Evolutionary conservation across 345 rosid species (phyloP).

Genomic region (Eucalyptus regnans): DNA sequence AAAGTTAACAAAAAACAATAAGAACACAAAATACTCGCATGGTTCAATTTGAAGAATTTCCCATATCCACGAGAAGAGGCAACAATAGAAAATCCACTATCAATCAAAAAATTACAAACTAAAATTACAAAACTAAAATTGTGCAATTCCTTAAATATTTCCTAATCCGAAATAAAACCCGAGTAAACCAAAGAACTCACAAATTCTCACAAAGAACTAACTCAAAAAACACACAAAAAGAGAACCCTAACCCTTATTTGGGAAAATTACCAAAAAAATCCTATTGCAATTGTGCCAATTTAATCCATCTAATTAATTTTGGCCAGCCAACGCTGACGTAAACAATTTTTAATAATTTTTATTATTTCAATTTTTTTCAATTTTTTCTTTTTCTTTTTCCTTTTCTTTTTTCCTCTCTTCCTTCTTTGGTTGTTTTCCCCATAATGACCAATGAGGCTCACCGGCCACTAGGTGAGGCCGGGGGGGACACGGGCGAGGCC

Average conservation of each 20-base stretch:
- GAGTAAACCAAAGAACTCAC: neutral
- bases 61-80: neutral
- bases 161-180: neutral
- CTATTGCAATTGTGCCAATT: no score
- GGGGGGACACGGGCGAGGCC: fast-evolving
- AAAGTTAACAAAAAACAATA: neutral
- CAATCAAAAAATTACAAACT: no score
- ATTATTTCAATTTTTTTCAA: no score
- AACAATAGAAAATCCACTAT: neutral
- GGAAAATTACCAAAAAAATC: no score
- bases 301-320: no score
- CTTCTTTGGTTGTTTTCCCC: no score
- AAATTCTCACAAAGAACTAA: neutral
- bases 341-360: no score
- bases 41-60: neutral
- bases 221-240: neutral
- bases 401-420: no score
- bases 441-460: no score
- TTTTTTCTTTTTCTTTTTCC: no score
- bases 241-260: neutral
- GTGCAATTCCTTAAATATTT: neutral
- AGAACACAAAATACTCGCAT: neutral
- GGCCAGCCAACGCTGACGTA: fast-evolving
- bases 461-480: no score
- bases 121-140: neutral